Evolutionary conservation across 2,329 filamentous ascomycete genomes (phyloP).

Genomic region (Xylariales sp.): DNA sequence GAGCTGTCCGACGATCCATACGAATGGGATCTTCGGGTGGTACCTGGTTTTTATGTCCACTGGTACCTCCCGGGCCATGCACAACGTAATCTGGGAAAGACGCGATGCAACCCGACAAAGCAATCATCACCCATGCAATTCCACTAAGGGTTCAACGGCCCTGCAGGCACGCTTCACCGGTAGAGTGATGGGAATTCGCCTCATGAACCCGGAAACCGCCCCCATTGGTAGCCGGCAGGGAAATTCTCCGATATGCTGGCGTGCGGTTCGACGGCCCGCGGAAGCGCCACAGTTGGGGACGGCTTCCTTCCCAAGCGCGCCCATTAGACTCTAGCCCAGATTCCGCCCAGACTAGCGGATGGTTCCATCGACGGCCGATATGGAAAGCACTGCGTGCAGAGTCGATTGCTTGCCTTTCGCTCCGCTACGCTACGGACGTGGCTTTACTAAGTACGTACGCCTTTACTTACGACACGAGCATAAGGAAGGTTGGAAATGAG

Average conservation of each 20-base stretch:
- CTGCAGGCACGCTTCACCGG: constrained; percentile 43
- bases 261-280: constrained; percentile 47
- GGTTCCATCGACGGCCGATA: constrained; percentile 9
- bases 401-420: neutral
- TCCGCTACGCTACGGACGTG: too few relatives aligned
- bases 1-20: constrained; percentile 45
- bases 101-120: constrained; percentile 22
- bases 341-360: neutral
- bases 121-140: constrained; percentile 3
- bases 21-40: constrained; percentile 41
- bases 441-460: neutral
- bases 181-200: constrained; percentile 32
- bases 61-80: constrained; percentile 27
- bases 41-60: constrained; percentile 23
- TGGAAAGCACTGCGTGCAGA: constrained; percentile 26
- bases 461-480: constrained; percentile 4
- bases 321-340: too few relatives aligned
- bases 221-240: constrained; percentile 38
- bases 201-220: constrained; percentile 34
- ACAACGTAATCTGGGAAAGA: constrained; percentile 39
- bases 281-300: constrained; percentile 42
- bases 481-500: neutral
- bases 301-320: neutral
- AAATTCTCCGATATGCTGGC: constrained; percentile 43
- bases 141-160: constrained; percentile 28